Conservation (phyloP, 352 stramenopile species). For the Phytopythium vexans region DNA sequence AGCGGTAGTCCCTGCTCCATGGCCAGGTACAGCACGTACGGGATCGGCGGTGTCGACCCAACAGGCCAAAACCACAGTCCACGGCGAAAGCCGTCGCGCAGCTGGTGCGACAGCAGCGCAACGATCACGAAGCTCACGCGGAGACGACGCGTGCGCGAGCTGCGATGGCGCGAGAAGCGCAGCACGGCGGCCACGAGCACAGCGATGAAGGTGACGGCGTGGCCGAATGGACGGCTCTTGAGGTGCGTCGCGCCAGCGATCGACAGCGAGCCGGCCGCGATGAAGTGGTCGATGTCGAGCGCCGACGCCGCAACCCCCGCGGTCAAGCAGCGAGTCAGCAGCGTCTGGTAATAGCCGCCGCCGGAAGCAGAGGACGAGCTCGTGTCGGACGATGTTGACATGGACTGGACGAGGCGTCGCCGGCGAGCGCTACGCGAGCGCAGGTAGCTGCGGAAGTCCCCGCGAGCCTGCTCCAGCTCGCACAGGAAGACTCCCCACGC, state of each 20-base stretch:
- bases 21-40: slow-evolving; percentile 61
- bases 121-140: slow-evolving; percentile 55
- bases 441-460: slow-evolving; percentile 2
- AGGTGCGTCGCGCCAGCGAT: slow-evolving; percentile 59
- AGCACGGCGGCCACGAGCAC: slow-evolving; percentile 33
- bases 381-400: too few relatives aligned
- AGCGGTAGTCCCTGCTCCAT: slow-evolving; percentile 53
- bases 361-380: neutral
- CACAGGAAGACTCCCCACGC: slow-evolving; percentile 64
- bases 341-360: neutral
- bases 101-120: slow-evolving; percentile 61
- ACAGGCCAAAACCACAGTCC: slow-evolving; percentile 75
- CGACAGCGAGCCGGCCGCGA: slow-evolving; percentile 51
- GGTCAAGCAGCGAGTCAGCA: slow-evolving; percentile 18
- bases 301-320: slow-evolving; percentile 36
- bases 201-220: slow-evolving; percentile 68
- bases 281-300: slow-evolving; percentile 75
- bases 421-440: neutral
- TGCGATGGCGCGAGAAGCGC: slow-evolving; percentile 22
- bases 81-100: slow-evolving; percentile 57
- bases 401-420: too few relatives aligned
- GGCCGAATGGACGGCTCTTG: slow-evolving; percentile 53
- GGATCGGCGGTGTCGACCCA: slow-evolving; percentile 56
- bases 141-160: slow-evolving; percentile 15
- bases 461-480: slow-evolving; percentile 11